Base-by-base conservation (phyloP, 2,329 filamentous ascomycete genomes). In the Phyllosticta capitalensis region DNA sequence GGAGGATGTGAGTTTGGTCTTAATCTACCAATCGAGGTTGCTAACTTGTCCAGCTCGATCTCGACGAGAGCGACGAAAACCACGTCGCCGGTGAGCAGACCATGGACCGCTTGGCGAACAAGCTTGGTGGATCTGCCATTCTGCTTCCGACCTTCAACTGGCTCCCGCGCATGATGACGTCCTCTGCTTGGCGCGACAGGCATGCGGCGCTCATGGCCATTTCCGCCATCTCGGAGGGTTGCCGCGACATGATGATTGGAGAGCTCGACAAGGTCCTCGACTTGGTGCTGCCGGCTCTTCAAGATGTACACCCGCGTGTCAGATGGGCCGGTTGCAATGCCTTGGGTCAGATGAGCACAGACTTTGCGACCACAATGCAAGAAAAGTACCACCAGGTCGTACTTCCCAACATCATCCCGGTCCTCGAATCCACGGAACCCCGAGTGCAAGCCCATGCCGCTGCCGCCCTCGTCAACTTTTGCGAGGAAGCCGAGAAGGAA, bases 281-380 rank as follows among this genome's bases (percentile, higher is more conserved):
- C 64, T 81, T 99, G 59, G 92, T 99, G n/a, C 85, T 96, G 55
- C 94, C 94, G 17, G 89, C 92, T 38, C 81, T 99, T 38, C 86
- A 87, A 67, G 92, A 99, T 70, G 83, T 88, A 48, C 94, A 99
- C 70, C 89, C 94, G 49, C 89, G 94, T 70, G 94, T 99, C 59
- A 87, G 92, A 67, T 99, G 95, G 86, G 94, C 94, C 56, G 94
- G 92, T 33, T 99, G 94, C 79, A 97, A 99, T 70, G 94, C 94
- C 50, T 82, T 99, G n/a, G 94, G 94, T 26, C 94, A 99, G 75
- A 99, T 99, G 94, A 97, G 92, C 77, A 99, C 94, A 30, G 94
- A 99, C 71, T 99, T 99, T 73, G 92, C 95, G 12, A 92, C 92
- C 12, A 95, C 89, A 10, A 97, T 99, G 92, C 94, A 99, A 75